phyloP scores from a whole-genome alignment of 169 alveolate genomes.

The Babesia bovis region DNA sequence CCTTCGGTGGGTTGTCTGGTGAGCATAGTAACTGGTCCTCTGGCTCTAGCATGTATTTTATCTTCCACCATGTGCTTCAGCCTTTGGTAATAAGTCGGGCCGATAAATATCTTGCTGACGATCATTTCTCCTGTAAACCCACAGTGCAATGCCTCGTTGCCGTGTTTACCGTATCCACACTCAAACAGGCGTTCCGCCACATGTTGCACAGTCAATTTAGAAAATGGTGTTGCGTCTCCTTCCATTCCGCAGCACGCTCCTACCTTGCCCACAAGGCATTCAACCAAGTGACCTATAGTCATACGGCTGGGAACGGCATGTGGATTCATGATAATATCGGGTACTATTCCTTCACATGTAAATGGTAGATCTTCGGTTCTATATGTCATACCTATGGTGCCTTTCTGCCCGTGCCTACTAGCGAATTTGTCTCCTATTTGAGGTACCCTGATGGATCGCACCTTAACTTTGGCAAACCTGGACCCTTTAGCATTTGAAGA shows the following conservation, averaged over 20 bases:
- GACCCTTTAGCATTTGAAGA: conserved; percentile 94
- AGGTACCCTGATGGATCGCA: conserved; percentile 93
- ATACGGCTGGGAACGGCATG: conserved; percentile 99
- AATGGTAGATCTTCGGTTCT: conserved; percentile 98
- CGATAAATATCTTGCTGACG: conserved; percentile 94
- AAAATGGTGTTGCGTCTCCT: conserved; percentile 99
- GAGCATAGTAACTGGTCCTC: conserved; percentile 98
- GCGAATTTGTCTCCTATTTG: conserved; percentile 99
- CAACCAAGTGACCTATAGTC: conserved; percentile 99
- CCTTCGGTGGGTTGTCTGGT: conserved; percentile 99
- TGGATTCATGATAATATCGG: conserved; percentile 99
- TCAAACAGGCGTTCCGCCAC: conserved; percentile 94
- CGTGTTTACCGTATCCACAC: conserved; percentile 95
- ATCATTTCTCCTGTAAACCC: conserved; percentile 94
- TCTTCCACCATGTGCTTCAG: conserved; percentile 99
- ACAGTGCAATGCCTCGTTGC: conserved; percentile 98
- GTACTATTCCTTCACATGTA: conserved; percentile 96
- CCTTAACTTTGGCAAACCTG: conserved; percentile 94
- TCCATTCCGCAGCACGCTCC: conserved; percentile 96
- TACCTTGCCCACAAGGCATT: conserved; percentile 96
- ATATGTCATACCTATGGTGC: conserved; percentile 99
- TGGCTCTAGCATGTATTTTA: conserved; percentile 97
- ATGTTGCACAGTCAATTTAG: conserved; percentile 94
- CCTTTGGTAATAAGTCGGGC: conserved; percentile 99
- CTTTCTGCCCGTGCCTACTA: conserved; percentile 99